Base-by-base conservation (phyloP, 2,329 filamentous ascomycete species). In the Monascus ruber region DNA sequence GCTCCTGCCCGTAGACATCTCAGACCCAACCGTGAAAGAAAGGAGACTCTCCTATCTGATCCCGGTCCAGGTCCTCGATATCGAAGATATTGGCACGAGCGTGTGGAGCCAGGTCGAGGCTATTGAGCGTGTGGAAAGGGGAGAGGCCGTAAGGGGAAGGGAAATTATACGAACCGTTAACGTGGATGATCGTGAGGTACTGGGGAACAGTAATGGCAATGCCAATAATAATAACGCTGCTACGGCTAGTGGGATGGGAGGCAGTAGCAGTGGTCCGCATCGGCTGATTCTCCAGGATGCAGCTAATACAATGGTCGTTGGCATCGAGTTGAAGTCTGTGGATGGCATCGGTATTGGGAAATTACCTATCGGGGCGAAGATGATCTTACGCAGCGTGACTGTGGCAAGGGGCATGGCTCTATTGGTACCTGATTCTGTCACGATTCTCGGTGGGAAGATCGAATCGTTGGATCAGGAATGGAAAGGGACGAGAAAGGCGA, bases 91-190 rank as follows among this genome's bases (percentile, higher is more conserved):
- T 17, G 74, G 80, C 2, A 72, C 75, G 38, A 86, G 82, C 50
- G 74, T 83, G 37, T 94, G 88, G 85, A 81, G 85, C 47, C 86
- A 95, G 60, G 74, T 94, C 27, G 86, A 95, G 59, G 78, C 80
- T 28, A 76, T 73, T 33, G 70, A 69, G 37, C 66, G 70, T 6
- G 56, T 74, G 2, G 71, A 76, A 49, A 63, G 66, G 8, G 62
- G 69, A 4, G 66, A 72, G 42, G 63, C 69, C 2, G 58, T 68
- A n/a, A 65, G 67, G 32, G 91, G 91, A 0, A 68, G 87, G 6
- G 83, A 95, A 58, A 77, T 98, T 26, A 77, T 96, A 11, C 74
- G 89, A 3, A 74, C 91, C 0, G 72, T 79, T 1, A 70, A 70
- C 3, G 70, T 70, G 7, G 71, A 71, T 1, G 71, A 70, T 4